A percentile compares a stretch with the other conserved stretches of the same genome.
Evolutionary conservation across 169 alveolate genomes (phyloP).

Genomic region (Plasmodium malariae): DNA sequence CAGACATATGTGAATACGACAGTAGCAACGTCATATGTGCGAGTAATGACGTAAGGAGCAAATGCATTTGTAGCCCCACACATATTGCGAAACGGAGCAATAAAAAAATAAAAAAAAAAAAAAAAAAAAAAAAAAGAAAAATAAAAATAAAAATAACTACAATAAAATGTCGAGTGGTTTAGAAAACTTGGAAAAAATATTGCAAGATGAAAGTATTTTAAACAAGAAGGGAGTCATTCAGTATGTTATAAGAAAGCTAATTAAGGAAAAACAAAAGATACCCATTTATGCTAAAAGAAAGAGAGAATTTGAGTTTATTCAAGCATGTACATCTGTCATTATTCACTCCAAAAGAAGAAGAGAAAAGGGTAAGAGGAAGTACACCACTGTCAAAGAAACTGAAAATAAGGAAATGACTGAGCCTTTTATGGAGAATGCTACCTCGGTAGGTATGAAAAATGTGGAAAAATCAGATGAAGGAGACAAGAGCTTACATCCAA

Average conservation of each 20-base stretch:
- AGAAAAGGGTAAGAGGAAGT: no score
- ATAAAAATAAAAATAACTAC: conserved; percentile 4
- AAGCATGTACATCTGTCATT: conserved; percentile 46
- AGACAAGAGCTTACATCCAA: no score
- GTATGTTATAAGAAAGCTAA: conserved; percentile 21
- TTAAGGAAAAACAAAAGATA: conserved; percentile 31
- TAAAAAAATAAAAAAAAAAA: conserved; percentile 20
- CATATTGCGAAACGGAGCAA: not conserved
- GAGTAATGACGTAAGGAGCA: no score
- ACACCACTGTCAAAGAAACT: no score
- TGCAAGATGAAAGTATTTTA: conserved; percentile 7
- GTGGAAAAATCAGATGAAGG: no score
- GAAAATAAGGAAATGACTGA: no score
- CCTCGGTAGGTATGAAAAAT: not conserved
- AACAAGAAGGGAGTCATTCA: not conserved
- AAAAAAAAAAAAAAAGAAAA: conserved; percentile 28
- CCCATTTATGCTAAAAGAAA: not conserved
- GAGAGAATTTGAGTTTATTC: conserved; percentile 45
- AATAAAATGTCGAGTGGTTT: not conserved
- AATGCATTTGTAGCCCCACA: no score
- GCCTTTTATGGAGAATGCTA: no score
- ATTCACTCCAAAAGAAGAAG: conserved; percentile 6
- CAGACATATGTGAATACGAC: no score
- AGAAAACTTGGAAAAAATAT: not conserved
- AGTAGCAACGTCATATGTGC: no score